Evolutionary conservation across 2,329 filamentous ascomycete genomes (phyloP).

Genomic region (Zalaria obscura): DNA sequence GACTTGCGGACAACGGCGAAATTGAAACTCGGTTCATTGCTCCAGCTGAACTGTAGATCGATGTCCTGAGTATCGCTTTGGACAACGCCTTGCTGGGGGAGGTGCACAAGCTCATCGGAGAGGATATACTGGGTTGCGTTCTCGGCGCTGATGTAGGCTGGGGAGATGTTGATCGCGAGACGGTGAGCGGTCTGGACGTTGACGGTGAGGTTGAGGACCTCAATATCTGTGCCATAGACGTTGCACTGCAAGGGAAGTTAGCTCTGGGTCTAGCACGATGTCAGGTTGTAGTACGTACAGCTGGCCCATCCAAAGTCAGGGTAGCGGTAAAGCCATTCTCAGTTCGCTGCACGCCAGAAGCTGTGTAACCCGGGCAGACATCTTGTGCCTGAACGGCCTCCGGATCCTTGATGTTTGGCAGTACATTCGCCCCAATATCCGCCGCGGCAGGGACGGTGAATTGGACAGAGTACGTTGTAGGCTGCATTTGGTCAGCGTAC

Average conservation of each 20-base stretch:
- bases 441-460: slow-evolving; percentile 19
- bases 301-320: slow-evolving; percentile 35
- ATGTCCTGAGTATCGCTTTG: slow-evolving; percentile 24
- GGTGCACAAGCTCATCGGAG: slow-evolving; percentile 47
- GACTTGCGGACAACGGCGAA: slow-evolving; percentile 42
- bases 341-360: slow-evolving; percentile 32
- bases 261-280: too few relatives aligned
- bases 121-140: slow-evolving; percentile 40
- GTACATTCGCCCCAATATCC: slow-evolving; percentile 22
- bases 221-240: slow-evolving; percentile 63
- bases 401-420: slow-evolving; percentile 53
- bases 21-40: slow-evolving; percentile 42
- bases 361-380: slow-evolving; percentile 48
- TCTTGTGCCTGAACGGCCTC: slow-evolving; percentile 47
- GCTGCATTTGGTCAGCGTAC: not conserved
- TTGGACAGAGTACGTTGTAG: slow-evolving; percentile 14
- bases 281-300: slow-evolving; percentile 13
- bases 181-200: slow-evolving; percentile 52
- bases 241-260: slow-evolving; percentile 37
- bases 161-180: slow-evolving; percentile 56
- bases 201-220: slow-evolving; percentile 51
- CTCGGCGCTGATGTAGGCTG: slow-evolving; percentile 39
- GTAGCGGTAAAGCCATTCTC: slow-evolving; percentile 36
- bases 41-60: slow-evolving; percentile 39
- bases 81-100: slow-evolving; percentile 34